Evolutionary conservation across 768 basidiomycete genomes (phyloP).

Genomic region (Amanita fuliginea): DNA sequence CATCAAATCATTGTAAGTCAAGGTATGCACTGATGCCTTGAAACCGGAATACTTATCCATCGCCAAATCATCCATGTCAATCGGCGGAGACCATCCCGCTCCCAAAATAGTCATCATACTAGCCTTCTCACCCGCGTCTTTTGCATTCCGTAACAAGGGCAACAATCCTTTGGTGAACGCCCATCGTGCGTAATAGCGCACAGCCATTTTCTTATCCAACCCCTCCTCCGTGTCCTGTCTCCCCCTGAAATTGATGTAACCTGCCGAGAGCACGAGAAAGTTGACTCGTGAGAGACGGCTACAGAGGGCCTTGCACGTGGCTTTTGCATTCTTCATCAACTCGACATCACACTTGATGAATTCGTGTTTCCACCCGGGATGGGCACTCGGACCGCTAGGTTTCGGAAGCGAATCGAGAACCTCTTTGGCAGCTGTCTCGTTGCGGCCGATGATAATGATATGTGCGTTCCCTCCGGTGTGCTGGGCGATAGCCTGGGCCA

Average conservation of each 20-base stretch:
- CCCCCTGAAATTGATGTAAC: slow-evolving; percentile 15
- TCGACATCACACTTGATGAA: slow-evolving; percentile 30
- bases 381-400: slow-evolving; percentile 8
- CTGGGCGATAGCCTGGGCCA: slow-evolving; percentile 23
- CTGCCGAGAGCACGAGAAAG: slow-evolving; percentile 28
- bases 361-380: slow-evolving; percentile 17
- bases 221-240: slow-evolving; percentile 30
- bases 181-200: slow-evolving; percentile 29
- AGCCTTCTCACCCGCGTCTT: slow-evolving; percentile 14
- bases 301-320: slow-evolving; percentile 18
- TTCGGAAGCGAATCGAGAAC: slow-evolving; percentile 22
- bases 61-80: slow-evolving; percentile 29
- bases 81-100: slow-evolving; percentile 14
- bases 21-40: slow-evolving; percentile 15
- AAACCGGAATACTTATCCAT: slow-evolving; percentile 20
- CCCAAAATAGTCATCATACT: slow-evolving; percentile 26
- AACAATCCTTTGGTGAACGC: slow-evolving; percentile 27
- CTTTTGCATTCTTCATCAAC: slow-evolving; percentile 26
- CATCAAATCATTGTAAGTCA: slow-evolving; percentile 29
- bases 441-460: slow-evolving; percentile 30
- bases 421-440: slow-evolving; percentile 23
- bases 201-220: slow-evolving; percentile 26
- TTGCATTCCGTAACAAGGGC: slow-evolving; percentile 23
- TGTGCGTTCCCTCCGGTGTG: slow-evolving; percentile 30
- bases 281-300: slow-evolving; percentile 25